Base-by-base conservation (phyloP, 495 filamentous ascomycete genomes). In the Aspergillus steynii region DNA sequence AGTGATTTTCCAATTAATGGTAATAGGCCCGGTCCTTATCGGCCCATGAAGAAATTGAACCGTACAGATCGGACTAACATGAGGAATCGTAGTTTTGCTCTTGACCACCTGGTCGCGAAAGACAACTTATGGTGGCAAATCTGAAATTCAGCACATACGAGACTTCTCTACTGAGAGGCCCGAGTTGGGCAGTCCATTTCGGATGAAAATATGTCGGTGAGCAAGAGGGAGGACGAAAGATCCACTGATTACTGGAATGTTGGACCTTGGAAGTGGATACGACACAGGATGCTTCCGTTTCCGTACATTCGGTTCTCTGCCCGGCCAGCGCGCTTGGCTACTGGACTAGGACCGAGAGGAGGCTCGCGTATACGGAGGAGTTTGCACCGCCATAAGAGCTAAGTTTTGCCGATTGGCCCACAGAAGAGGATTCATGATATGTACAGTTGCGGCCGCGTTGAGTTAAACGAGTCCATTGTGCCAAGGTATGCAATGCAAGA, bases 391-490 rank as follows among this genome's bases (percentile, higher is more conserved):
- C 52, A 54, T 42, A n/a, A 26, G 12, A 25, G 29, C 15, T 5
- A 54, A 54, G 29, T 37, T 7, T 25, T 29, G 5, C 31, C 26
- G 14, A 12, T 8, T 42, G 12, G 4, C 10, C 37, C 37, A 12
- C 37, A 14, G 9, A 42, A 42, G 9, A 42, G 3, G 37, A 42
- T 42, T 14, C 37, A 42, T 65, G 66, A 68, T 61, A 56, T 65
- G 58, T 63, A 56, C 32, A 15, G 50, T 47, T 49, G 29, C 50
- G 28, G 50, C 49, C 29, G 59, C 51, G 53, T 32, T 27, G 48
- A 54, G 32, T 63, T 55, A 29, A 62, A 56, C 50, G 50, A 63
- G 62, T 63, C 63, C 61, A 51, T 53, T 57, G 14, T 53, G 48
- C 46, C 61, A 47, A 56, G 60, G 34, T 37, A 52, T 59, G 55